Conservation (phyloP, 495 filamentous ascomycete genomes). For the Jackrogersella multiformis region DNA sequence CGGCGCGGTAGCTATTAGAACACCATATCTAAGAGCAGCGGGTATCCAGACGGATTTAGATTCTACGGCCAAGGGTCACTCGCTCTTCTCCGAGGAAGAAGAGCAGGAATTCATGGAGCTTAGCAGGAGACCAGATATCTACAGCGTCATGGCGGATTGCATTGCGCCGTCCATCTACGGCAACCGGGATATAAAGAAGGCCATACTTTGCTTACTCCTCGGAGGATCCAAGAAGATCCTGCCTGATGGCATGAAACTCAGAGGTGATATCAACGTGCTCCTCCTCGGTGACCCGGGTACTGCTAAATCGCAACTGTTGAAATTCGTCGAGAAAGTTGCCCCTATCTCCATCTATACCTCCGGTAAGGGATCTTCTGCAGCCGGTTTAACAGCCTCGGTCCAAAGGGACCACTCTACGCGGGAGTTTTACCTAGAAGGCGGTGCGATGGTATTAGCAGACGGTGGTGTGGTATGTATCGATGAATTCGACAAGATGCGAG, state of each 20-base stretch:
- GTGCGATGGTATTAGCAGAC: conserved; percentile 98
- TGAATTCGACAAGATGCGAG: conserved; percentile 99
- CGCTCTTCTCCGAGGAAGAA: conserved; percentile 91
- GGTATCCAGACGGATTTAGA: conserved; percentile 92
- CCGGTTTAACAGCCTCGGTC: conserved; percentile 97
- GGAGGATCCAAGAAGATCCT: conserved; percentile 99
- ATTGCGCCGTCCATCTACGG: conserved; percentile 99
- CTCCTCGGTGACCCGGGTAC: conserved; percentile 98
- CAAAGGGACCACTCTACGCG: conserved; percentile 90
- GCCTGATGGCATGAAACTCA: conserved; percentile 96
- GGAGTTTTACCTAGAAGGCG: conserved; percentile 98
- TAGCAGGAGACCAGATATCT: conserved; percentile 89
- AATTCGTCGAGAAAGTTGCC: conserved; percentile 96
- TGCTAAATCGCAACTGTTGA: conserved; percentile 95
- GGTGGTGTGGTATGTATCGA: conserved; percentile 99
- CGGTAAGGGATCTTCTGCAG: conserved; percentile 97
- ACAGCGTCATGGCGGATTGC: conserved; percentile 86
- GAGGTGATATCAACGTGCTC: conserved; percentile 98
- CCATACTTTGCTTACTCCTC: conserved; percentile 94
- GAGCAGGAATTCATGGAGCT: conserved; percentile 97
- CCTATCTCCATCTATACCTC: conserved; percentile 99
- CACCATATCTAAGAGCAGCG: conserved; percentile 94
- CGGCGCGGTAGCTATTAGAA: conserved; percentile 90
- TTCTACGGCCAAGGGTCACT: conserved; percentile 85
- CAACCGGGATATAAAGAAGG: conserved; percentile 95